Percentiles rank a stretch among this genome's conserved stretches.
Conservation (phyloP, 202 grass and related monocot genomes). For the Tripidium arundinaceum region DNA sequence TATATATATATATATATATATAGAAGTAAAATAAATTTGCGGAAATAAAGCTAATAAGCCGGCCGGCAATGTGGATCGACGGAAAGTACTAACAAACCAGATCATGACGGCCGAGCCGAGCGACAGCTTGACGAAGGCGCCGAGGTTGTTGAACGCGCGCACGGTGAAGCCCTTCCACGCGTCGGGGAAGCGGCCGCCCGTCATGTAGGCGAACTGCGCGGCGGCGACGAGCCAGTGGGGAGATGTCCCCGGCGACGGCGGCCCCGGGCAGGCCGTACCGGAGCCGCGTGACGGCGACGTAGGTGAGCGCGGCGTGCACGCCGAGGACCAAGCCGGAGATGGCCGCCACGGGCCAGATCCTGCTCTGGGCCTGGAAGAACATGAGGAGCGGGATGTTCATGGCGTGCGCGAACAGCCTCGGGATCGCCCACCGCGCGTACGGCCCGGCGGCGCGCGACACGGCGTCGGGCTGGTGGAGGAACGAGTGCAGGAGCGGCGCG, state of each 20-base stretch:
- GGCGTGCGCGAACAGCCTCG: slow-evolving; percentile 54
- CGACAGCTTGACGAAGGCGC: slow-evolving; percentile 55
- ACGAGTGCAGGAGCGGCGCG: slow-evolving; percentile 24
- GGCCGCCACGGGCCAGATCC: slow-evolving; percentile 38
- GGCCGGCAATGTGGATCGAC: not conserved
- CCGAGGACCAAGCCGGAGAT: slow-evolving; percentile 43
- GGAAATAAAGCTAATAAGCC: not conserved
- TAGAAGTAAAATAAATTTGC: not conserved
- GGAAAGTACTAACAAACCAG: slow-evolving; percentile 20
- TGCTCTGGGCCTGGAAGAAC: slow-evolving; percentile 63
- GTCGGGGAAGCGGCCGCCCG: slow-evolving; percentile 29
- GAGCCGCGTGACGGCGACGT: slow-evolving; percentile 29
- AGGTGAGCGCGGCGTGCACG: slow-evolving; percentile 43
- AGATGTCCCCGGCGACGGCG: slow-evolving; percentile 42
- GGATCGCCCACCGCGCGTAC: slow-evolving; percentile 46
- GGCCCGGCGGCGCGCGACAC: slow-evolving; percentile 26
- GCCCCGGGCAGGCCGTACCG: slow-evolving; percentile 40
- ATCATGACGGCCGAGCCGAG: slow-evolving; percentile 52
- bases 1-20: too few species aligned
- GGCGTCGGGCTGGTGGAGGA: slow-evolving; percentile 31
- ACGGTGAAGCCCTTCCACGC: slow-evolving; percentile 49
- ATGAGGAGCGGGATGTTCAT: slow-evolving; percentile 53
- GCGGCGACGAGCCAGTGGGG: slow-evolving; percentile 54
- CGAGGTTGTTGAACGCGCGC: slow-evolving; percentile 35
- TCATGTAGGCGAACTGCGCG: slow-evolving; percentile 41